A percentile compares a stretch with the other conserved stretches of the same genome.
phyloP scores from a whole-genome alignment of 176 grass and related monocot species.

The Elaeis guineensis region DNA sequence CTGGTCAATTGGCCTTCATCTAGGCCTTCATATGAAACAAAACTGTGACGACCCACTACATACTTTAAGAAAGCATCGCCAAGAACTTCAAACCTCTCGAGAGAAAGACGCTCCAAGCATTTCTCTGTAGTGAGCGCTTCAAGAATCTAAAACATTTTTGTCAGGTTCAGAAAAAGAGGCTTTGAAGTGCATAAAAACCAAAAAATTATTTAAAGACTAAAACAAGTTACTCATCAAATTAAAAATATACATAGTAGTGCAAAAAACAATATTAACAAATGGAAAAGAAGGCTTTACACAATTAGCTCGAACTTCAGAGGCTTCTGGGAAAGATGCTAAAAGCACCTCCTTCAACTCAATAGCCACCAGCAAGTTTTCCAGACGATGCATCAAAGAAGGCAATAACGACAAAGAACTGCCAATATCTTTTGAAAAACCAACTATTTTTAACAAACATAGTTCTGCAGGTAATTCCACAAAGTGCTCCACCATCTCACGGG shows the following conservation, averaged over 20 bases:
- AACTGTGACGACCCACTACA: conserved; percentile 64
- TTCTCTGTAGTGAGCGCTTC: conserved; percentile 93
- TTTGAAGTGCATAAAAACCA: background rate
- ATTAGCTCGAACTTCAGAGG: conserved; percentile 60
- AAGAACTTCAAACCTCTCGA: conserved; percentile 92
- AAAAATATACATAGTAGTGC: background rate
- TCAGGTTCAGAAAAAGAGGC: background rate
- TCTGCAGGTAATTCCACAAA: conserved; percentile 92
- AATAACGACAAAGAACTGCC: conserved; percentile 89
- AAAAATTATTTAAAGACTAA: no score
- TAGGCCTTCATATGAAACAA: conserved; percentile 66
- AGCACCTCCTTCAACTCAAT: conserved; percentile 86
- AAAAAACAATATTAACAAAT: conserved; percentile 3
- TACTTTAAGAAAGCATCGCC: conserved; percentile 98
- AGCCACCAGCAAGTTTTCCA: conserved; percentile 92
- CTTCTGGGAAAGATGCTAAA: conserved; percentile 67
- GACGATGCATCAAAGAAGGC: conserved; percentile 83
- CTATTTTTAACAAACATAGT: conserved; percentile 78
- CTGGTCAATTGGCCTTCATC: conserved; percentile 88
- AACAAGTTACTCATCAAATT: no score
- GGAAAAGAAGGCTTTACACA: conserved; percentile 41
- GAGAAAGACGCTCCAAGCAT: conserved; percentile 83
- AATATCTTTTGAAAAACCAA: conserved; percentile 93
- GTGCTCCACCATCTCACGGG: conserved; percentile 45
- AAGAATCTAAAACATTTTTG: conserved; percentile 58